These are phyloP conservation scores for Myxozyma sirexii DNA, from an alignment of 805 yeast genomes.

Conservation along the genomic window DNA sequence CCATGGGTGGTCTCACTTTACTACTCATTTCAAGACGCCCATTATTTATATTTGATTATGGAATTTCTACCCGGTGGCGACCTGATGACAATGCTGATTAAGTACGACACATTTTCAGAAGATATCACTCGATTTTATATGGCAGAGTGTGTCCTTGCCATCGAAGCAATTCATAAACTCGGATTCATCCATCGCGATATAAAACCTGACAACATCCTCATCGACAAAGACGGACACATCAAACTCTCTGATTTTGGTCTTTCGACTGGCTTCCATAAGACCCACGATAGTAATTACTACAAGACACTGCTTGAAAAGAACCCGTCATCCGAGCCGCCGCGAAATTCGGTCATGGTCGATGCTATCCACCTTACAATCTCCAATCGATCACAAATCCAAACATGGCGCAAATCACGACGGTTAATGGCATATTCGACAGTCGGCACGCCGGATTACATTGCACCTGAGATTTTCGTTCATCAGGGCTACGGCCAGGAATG, in stretches of 20 bases:
- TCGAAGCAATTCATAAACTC: conserved; percentile 88
- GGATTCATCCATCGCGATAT: conserved; percentile 97
- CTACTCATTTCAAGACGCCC: conserved; percentile 78
- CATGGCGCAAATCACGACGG: conserved; percentile 91
- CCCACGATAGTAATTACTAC: conserved; percentile 88
- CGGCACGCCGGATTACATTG: conserved; percentile 95
- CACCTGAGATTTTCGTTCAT: conserved; percentile 89
- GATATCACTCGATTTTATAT: conserved; percentile 86
- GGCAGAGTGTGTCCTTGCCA: conserved; percentile 95
- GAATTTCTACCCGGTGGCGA: conserved; percentile 85
- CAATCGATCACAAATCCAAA: conserved; percentile 90
- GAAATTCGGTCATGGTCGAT: conserved; percentile 87
- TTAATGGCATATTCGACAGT: conserved; percentile 95
- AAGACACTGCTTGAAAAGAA: conserved; percentile 72
- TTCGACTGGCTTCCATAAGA: conserved; percentile 90
- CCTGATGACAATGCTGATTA: conserved; percentile 91
- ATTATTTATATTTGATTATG: conserved; percentile 76
- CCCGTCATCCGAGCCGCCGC: conserved; percentile 43
- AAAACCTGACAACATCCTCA: conserved; percentile 92
- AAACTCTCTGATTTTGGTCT: conserved; percentile 76
- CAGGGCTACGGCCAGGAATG: conserved; percentile 97
- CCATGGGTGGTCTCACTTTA: conserved; percentile 87
- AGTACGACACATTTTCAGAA: conserved; percentile 92
- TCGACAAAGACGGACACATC: conserved; percentile 75
- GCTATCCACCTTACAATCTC: conserved; percentile 95